A percentile compares a stretch with the other conserved stretches of the same genome.
phyloP scores from a whole-genome alignment of 2,329 filamentous ascomycete genomes.

The Beauveria medogensis region DNA sequence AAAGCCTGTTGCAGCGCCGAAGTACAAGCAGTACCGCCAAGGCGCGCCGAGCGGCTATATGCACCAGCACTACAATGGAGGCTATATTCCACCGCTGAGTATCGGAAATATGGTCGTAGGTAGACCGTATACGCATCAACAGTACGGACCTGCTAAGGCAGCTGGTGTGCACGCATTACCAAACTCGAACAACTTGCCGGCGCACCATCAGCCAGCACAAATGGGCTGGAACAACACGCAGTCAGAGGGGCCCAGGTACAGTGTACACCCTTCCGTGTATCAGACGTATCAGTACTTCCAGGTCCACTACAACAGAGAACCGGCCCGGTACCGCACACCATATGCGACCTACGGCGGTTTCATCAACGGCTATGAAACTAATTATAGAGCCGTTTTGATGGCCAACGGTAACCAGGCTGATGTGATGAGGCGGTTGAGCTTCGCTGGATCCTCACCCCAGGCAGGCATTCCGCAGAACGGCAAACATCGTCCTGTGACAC shows the following conservation, averaged over 20 bases:
- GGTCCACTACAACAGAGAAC: constrained; percentile 50
- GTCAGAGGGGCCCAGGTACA: constrained; percentile 21
- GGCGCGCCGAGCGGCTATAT: constrained; percentile 22
- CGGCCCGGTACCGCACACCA: constrained; percentile 50
- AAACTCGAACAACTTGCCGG: not conserved
- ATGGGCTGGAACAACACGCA: not conserved
- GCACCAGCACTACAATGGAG: constrained; percentile 7
- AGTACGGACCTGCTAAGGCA: not conserved
- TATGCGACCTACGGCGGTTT: constrained; percentile 51
- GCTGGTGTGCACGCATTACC: not conserved
- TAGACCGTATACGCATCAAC: constrained; percentile 42
- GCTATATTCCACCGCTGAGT: constrained; percentile 14
- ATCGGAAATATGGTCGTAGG: not conserved
- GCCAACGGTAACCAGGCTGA: constrained; percentile 19
- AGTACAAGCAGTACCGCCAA: constrained; percentile 19
- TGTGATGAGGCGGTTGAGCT: constrained; percentile 14
- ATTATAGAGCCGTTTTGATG: constrained; percentile 38
- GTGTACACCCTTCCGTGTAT: constrained; percentile 34
- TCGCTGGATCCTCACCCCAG: not conserved
- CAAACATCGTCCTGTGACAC: not conserved
- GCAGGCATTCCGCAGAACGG: not conserved
- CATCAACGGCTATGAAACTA: constrained; percentile 53
- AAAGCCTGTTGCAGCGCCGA: constrained; percentile 26
- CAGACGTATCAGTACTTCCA: constrained; percentile 53
- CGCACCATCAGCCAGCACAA: not conserved